Evolutionary conservation across 2,329 filamentous ascomycete species (phyloP), one percentile per base, ranked within the genome.

Genomic region (Venturia effusa): DNA sequence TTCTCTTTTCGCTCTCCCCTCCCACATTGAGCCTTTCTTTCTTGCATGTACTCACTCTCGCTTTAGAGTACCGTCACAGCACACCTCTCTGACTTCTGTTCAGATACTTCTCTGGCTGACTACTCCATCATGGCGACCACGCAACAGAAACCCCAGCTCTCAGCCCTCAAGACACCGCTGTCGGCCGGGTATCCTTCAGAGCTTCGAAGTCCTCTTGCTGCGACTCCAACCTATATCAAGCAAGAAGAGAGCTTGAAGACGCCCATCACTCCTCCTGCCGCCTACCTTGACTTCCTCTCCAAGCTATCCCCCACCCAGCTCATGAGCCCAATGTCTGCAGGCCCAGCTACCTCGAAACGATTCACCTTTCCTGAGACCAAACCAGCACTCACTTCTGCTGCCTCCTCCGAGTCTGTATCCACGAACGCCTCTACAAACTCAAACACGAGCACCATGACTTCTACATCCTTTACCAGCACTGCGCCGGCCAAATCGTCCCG

Each of bases 281-380:
- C 93, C 65, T 97, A 97, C 74, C 88, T 90, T 68, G 92, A 97
- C 72, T 97, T 97, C 73, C 86, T 97, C 67, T 93, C 92, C 77
- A 86, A 87, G 66, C 85, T 95, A 77, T 88, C 84, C 1, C 83
- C 84, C 0, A 54, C 63, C 11, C 80, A 88, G 22, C 80, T 92
- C 65, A 84, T 86, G 72, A 91, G 87, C 67, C 89, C 89, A 10
- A 77, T 84, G 59, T 80, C 84, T 27, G 51, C 64, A 78, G 79
- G 65, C 81, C 81, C 69, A 82, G 51, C 51, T n/a, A 83, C 67
- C 72, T 75, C 48, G 79, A 80, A 69, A 73, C 74, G 71, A 66
- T 80, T 81, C 69, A 77, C 75, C 68, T 80, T 80, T 69, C 73
- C 74, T 61, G 77, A 76, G 61, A 76, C 74, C 67, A 72, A 73